Base-by-base conservation (phyloP, 306 rosid genomes). In the Vicia villosa region DNA sequence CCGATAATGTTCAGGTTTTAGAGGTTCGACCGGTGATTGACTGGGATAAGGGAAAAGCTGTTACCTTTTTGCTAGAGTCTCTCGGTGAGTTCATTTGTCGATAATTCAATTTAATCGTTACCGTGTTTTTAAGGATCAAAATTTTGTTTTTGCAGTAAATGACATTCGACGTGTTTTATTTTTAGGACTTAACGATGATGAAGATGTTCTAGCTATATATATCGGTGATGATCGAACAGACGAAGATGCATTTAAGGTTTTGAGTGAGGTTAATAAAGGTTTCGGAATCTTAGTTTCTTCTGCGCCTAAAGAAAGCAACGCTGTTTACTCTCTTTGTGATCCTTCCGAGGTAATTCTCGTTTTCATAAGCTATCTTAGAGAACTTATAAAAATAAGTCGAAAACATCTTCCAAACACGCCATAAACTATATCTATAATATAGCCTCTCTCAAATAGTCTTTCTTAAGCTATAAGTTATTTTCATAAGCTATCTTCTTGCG, bases 41-140 rank as follows among this genome's bases (percentile, higher is more conserved):
- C 77, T 95, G 99, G 99, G 89, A 95, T 76, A 95, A 95, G 80
- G 99, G 99, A 55, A 95, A 89, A 78, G 97, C 96, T 19, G 96
- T 95, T 55, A 84, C 90, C 10, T 95, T 91, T 85, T 83, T 95
- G 63, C 99, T 95, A 1, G 89, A 95, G 62, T 87, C 99, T 66
- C 96, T 91, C 69, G 97, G 97, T 91, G 77, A 80, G 85, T 72
- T 71, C 30, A 57, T 62, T 51, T 59, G 55, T 37, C 32, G n/a
- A 49, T 62, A 26, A 34, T 34, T 34, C 38, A 34, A 49, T 11
- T 59, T 12, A n/a, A 11, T 14, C 36, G 28, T 22, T n/a, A 28
- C 60, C 2, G 22, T 46, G 13, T 76, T 38, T 37, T 65, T 52
- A 28, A 63, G 16, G 26, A 61, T 66, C 28, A 40, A 1, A 72